These are phyloP conservation scores for Eucalyptus curtisii DNA, from an alignment of 345 rosid species.

Conservation along the genomic window DNA sequence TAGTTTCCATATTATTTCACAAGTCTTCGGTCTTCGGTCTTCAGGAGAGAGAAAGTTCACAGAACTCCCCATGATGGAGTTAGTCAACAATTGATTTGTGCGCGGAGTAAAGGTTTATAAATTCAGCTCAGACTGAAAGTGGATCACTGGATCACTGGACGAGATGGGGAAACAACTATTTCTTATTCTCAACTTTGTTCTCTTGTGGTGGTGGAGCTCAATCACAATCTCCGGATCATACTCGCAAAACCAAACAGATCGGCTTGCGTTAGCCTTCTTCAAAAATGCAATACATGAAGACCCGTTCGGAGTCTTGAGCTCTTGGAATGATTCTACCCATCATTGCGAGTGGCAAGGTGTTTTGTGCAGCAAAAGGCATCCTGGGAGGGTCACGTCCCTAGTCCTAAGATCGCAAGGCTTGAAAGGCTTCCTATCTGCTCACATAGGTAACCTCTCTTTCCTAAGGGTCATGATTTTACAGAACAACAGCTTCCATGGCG, in stretches of 20 bases:
- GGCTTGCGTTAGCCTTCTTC: neutral
- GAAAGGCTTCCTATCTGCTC: neutral
- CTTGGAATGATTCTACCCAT: neutral
- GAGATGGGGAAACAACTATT: neutral
- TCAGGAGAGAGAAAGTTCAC: neutral
- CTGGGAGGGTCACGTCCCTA: neutral
- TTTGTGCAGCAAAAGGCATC: neutral
- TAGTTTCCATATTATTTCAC: neutral
- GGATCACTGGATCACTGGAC: neutral
- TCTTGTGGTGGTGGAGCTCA: neutral
- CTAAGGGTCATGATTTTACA: neutral
- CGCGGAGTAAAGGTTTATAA: neutral
- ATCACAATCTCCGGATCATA: neutral
- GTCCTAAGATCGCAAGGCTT: neutral
- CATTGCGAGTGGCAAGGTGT: neutral
- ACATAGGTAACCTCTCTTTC: neutral
- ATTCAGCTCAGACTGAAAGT: neutral
- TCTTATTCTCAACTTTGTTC: neutral
- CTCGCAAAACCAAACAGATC: neutral
- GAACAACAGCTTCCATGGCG: too few species aligned
- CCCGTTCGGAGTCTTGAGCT: neutral
- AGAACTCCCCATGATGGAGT: too few species aligned
- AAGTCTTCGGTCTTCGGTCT: neutral
- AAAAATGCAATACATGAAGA: neutral
- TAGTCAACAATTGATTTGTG: neutral